These are phyloP conservation scores for Saccharum hybrid DNA, from an alignment of 202 grass and related monocot species.

Conservation along the genomic window DNA sequence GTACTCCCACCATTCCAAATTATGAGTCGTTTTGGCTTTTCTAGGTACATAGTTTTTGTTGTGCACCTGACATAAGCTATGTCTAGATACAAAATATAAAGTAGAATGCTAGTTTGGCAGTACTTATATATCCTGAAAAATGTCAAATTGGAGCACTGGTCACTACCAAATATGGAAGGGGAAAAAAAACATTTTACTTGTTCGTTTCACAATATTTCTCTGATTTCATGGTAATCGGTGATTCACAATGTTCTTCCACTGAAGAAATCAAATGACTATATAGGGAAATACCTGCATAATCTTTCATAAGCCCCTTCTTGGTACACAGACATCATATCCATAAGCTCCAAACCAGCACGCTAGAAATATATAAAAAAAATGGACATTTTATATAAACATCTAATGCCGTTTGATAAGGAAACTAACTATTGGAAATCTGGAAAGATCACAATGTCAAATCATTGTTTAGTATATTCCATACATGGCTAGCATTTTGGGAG, in stretches of 20 bases:
- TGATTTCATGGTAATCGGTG: not conserved
- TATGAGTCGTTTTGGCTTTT: not conserved
- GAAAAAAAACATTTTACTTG: not conserved
- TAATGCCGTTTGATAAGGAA: not conserved
- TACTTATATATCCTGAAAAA: conserved; percentile 8
- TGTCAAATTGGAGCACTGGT: conserved; percentile 4
- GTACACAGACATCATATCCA: conserved; percentile 99
- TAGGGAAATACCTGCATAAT: conserved; percentile 77
- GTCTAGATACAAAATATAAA: not conserved
- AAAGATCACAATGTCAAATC: conserved; percentile 14
- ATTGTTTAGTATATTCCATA: conserved; percentile 3
- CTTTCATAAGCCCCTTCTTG: conserved; percentile 99
- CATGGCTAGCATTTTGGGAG: not conserved
- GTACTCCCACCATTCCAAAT: not conserved
- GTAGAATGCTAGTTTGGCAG: not conserved
- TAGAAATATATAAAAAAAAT: conserved; percentile 52
- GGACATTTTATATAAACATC: conserved; percentile 20
- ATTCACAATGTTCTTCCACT: conserved; percentile 7
- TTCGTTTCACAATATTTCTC: not conserved
- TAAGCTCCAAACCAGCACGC: conserved; percentile 99
- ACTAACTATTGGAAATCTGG: conserved; percentile 11
- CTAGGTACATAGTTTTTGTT: not conserved
- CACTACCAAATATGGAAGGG: conserved; percentile 1
- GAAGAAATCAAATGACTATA: conserved; percentile 19
- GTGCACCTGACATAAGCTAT: not conserved